Evolutionary conservation across 2,329 filamentous ascomycete genomes (phyloP).

Genomic region (Venturia aucupariae): DNA sequence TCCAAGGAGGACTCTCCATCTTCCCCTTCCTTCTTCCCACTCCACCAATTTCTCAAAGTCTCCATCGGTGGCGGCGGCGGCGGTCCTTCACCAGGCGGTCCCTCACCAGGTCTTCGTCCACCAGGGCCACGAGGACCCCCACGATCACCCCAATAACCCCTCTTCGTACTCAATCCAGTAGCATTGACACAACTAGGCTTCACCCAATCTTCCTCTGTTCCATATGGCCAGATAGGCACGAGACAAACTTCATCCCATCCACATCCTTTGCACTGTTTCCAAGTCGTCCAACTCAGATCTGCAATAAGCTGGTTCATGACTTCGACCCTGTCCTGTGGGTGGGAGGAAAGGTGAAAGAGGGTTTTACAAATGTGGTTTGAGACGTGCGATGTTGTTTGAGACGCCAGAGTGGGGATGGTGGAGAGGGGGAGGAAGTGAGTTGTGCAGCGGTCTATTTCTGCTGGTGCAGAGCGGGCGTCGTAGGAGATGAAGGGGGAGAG

Average conservation of each 20-base stretch:
- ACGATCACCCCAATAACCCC: conserved; percentile 7
- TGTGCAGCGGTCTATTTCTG: conserved; percentile 40
- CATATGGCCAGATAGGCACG: conserved; percentile 57
- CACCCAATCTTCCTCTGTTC: conserved; percentile 45
- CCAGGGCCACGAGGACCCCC: background rate
- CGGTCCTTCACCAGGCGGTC: background rate
- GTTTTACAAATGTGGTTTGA: conserved; percentile 26
- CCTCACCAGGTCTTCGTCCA: background rate
- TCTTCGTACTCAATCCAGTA: background rate
- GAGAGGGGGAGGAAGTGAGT: conserved; percentile 31
- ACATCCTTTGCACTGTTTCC: conserved; percentile 50
- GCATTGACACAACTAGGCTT: conserved; percentile 33
- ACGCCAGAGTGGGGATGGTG: conserved; percentile 20
- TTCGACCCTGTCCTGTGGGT: conserved; percentile 17
- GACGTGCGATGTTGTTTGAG: conserved; percentile 24
- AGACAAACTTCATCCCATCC: conserved; percentile 46
- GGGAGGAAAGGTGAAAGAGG: conserved; percentile 20
- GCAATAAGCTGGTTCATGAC: conserved; percentile 34
- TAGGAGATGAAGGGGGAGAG: conserved; percentile 33
- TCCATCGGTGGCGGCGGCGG: background rate
- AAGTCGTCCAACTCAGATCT: conserved; percentile 50
- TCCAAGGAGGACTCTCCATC: background rate
- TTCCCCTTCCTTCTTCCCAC: background rate
- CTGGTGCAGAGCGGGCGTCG: conserved; percentile 26
- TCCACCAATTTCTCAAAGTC: background rate